Percentiles rank a stretch among this genome's conserved stretches.
These are phyloP conservation scores for Zangia roseola DNA, from an alignment of 768 basidiomycete species.

Conservation along the genomic window DNA sequence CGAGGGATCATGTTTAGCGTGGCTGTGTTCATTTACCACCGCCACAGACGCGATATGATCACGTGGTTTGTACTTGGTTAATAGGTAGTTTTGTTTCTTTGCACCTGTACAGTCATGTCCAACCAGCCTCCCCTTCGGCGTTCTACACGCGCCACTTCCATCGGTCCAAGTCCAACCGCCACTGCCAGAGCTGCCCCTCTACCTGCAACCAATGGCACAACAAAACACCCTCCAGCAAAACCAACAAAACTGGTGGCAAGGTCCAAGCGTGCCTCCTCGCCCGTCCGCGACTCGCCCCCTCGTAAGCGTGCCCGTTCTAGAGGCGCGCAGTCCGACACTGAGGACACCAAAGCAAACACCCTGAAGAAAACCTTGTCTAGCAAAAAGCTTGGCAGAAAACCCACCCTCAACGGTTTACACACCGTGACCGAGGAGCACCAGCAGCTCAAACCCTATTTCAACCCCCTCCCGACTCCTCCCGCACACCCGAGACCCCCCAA, in stretches of 20 bases:
- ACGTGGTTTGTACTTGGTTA: conserved; percentile 14
- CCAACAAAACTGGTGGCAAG: conserved; percentile 28
- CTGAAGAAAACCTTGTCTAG: conserved; percentile 25
- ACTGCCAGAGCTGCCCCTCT: conserved; percentile 31
- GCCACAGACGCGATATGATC: conserved; percentile 28
- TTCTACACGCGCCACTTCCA: conserved; percentile 51
- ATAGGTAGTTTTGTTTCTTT: background rate
- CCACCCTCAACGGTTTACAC: conserved; percentile 31
- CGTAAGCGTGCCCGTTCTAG: conserved; percentile 47
- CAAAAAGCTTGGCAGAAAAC: conserved; percentile 30
- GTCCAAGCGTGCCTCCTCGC: conserved; percentile 53
- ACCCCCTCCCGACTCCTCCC: conserved; percentile 60
- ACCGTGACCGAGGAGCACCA: conserved; percentile 33
- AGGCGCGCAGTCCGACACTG: conserved; percentile 40
- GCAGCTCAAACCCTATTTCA: conserved; percentile 58
- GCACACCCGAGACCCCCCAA: conserved; percentile 60
- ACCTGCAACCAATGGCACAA: conserved; percentile 25
- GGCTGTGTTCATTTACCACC: conserved; percentile 14
- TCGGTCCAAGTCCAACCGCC: conserved; percentile 35
- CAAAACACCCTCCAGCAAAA: conserved; percentile 37
- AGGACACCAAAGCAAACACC: conserved; percentile 35
- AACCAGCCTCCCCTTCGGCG: conserved; percentile 43
- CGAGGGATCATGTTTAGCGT: conserved; percentile 12
- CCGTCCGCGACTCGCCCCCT: conserved; percentile 41
- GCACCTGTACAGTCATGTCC: conserved; percentile 23